These are phyloP conservation scores for Acacia concinna DNA, from an alignment of 331 rosid species.

Conservation along the genomic window DNA sequence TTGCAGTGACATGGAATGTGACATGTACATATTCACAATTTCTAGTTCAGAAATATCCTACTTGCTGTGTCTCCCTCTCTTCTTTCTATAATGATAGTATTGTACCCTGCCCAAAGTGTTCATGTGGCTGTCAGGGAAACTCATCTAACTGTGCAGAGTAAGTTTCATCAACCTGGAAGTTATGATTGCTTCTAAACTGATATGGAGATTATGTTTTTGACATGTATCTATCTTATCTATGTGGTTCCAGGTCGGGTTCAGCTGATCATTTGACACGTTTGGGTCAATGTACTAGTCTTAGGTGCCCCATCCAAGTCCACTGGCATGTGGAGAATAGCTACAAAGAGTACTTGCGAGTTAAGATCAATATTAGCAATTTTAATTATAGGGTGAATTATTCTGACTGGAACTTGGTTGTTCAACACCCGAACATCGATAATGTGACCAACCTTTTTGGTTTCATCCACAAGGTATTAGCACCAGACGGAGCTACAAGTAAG, in stretches of 20 bases:
- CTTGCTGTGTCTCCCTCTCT: conserved; percentile 83
- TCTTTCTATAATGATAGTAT: conserved; percentile 76
- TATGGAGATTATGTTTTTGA: conserved; percentile 3
- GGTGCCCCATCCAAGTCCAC: conserved; percentile 89
- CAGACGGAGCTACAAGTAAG: conserved; percentile 65
- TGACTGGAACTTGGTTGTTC: conserved; percentile 80
- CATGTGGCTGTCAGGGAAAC: conserved; percentile 74
- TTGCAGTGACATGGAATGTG: conserved; percentile 93
- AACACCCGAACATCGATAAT: conserved; percentile 82
- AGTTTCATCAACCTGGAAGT: conserved; percentile 37
- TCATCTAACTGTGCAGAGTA: conserved; percentile 63
- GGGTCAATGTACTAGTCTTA: conserved; percentile 72
- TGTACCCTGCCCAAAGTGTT: conserved; percentile 68
- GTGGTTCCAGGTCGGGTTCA: conserved; percentile 49
- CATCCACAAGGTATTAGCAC: conserved; percentile 59
- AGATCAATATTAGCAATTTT: conserved; percentile 79
- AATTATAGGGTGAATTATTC: conserved; percentile 77
- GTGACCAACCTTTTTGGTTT: conserved; percentile 79
- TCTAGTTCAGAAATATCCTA: conserved; percentile 69
- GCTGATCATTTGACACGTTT: conserved; percentile 53
- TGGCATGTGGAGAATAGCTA: conserved; percentile 83
- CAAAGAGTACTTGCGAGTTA: conserved; percentile 81
- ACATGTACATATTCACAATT: conserved; percentile 85
- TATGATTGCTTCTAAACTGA: conserved; percentile 20
- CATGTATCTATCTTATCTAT: background rate